phyloP scores from a whole-genome alignment of 73 alveolate genomes.

The Chromera velia region DNA sequence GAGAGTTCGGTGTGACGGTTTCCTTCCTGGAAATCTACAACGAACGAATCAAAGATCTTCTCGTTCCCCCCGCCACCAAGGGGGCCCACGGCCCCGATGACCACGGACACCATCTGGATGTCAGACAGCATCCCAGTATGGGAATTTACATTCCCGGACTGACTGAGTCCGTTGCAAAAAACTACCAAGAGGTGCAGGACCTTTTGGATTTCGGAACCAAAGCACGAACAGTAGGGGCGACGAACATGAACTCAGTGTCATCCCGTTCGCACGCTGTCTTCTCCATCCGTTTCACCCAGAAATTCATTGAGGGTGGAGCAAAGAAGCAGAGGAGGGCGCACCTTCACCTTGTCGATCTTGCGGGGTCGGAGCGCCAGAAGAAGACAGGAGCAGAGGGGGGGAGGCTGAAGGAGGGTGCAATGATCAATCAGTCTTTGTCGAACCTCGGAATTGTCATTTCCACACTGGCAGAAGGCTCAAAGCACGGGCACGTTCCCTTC shows the following conservation, averaged over 20 bases:
- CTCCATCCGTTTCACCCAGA: background rate
- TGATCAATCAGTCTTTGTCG: slow-evolving; percentile 67
- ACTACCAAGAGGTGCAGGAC: slow-evolving; percentile 35
- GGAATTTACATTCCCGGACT: slow-evolving; percentile 27
- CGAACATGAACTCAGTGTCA: slow-evolving; percentile 52
- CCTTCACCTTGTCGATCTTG: slow-evolving; percentile 72
- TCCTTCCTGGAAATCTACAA: slow-evolving; percentile 78
- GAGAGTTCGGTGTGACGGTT: slow-evolving; percentile 30
- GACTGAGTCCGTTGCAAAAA: background rate
- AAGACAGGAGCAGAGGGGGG: slow-evolving; percentile 64
- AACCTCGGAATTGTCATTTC: slow-evolving; percentile 67
- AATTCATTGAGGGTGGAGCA: background rate
- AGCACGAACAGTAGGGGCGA: slow-evolving; percentile 39
- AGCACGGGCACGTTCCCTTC: slow-evolving; percentile 58
- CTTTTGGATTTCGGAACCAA: slow-evolving; percentile 34
- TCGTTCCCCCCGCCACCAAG: slow-evolving; percentile 20
- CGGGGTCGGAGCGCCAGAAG: slow-evolving; percentile 76
- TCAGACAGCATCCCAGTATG: slow-evolving; percentile 25
- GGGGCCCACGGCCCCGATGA: slow-evolving; percentile 12
- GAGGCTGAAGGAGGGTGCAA: slow-evolving; percentile 76
- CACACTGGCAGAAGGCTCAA: slow-evolving; percentile 58
- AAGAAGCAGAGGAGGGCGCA: slow-evolving; percentile 39
- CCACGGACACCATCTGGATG: background rate
- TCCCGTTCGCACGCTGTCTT: slow-evolving; percentile 62
- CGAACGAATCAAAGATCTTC: slow-evolving; percentile 44